Conservation (phyloP, 805 yeast species). For the Zygosaccharomyces lentus region DNA sequence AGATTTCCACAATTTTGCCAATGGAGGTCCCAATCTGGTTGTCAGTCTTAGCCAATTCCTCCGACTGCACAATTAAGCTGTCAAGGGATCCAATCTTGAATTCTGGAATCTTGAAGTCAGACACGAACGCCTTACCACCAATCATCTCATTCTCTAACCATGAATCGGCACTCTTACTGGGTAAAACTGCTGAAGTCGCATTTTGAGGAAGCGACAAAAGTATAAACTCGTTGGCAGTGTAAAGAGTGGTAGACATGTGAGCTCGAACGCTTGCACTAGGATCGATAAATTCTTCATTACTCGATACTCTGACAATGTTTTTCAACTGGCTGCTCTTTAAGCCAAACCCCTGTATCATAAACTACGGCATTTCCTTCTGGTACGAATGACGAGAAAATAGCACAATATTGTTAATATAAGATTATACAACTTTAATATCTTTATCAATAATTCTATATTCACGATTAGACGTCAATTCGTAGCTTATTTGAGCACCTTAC, state of each 20-base stretch:
- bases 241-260: conserved; percentile 29
- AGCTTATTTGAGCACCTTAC: conserved; percentile 87
- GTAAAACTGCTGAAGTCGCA: conserved; percentile 49
- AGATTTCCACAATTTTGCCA: conserved; percentile 70
- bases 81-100: conserved; percentile 95
- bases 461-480: not conserved
- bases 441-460: not conserved
- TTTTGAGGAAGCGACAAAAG: conserved; percentile 53
- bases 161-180: conserved; percentile 37
- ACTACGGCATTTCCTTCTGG: not conserved
- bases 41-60: conserved; percentile 81
- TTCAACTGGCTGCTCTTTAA: not conserved
- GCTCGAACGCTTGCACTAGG: not conserved
- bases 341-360: not conserved
- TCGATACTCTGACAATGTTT: not conserved
- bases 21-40: conserved; percentile 67
- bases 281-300: not conserved
- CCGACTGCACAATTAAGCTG: conserved; percentile 83
- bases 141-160: conserved; percentile 56
- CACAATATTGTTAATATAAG: not conserved
- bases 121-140: conserved; percentile 56
- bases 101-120: conserved; percentile 62
- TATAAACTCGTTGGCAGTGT: conserved; percentile 37
- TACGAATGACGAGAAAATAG: not conserved
- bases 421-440: not conserved